Conservation (phyloP, 306 rosid species). For the Dryas octopetala region DNA sequence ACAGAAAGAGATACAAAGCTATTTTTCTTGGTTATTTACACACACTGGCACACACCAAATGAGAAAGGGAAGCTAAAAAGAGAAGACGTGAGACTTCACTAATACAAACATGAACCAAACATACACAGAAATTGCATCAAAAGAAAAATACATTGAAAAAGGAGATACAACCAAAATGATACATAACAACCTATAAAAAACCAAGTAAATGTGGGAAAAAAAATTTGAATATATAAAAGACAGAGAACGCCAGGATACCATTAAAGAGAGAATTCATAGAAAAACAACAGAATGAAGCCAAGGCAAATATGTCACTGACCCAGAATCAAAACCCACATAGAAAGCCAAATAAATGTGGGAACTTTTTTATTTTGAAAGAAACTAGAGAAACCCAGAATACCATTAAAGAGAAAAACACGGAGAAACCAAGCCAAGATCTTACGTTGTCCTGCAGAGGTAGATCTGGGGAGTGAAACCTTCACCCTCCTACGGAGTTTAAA, state of each 20-base stretch:
- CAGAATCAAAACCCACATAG: background rate
- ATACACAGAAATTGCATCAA: background rate
- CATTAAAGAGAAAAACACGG: slow-evolving; percentile 6
- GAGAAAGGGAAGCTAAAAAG: background rate
- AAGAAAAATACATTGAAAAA: background rate
- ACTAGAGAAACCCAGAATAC: slow-evolving; percentile 1
- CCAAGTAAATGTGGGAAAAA: no score
- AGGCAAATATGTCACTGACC: background rate
- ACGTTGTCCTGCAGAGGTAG: slow-evolving; percentile 37
- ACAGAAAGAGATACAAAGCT: background rate
- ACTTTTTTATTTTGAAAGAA: background rate
- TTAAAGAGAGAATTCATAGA: background rate
- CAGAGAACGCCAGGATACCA: background rate
- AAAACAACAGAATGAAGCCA: background rate
- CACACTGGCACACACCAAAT: background rate
- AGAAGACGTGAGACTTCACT: background rate
- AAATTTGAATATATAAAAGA: background rate
- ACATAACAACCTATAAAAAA: background rate
- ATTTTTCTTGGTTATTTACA: background rate
- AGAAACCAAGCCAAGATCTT: background rate
- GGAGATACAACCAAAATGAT: background rate
- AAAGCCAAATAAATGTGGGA: slow-evolving; percentile 11
- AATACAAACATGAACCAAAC: background rate
- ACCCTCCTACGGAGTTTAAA: slow-evolving; percentile 13
- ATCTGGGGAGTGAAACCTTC: slow-evolving; percentile 30